Evolutionary conservation across 2,329 filamentous ascomycete genomes (phyloP).

Genomic region (Cladosporium cucumerinum): DNA sequence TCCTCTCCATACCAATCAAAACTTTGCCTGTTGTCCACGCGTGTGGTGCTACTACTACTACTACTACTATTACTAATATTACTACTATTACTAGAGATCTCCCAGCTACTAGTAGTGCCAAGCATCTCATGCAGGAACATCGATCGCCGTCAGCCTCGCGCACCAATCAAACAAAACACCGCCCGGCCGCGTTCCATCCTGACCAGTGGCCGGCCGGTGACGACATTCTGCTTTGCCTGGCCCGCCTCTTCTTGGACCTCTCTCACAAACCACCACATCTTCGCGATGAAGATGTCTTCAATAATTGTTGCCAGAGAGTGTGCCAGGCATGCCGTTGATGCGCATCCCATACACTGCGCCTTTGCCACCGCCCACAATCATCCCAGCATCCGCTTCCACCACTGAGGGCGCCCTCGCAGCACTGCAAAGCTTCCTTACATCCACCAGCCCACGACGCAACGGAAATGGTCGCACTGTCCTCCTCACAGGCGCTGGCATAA

Average conservation of each 20-base stretch:
- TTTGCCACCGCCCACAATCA: slow-evolving; percentile 69
- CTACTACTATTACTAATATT: too few species aligned
- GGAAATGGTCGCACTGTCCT: slow-evolving; percentile 59
- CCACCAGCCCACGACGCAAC: slow-evolving; percentile 43
- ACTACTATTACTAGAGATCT: neutral
- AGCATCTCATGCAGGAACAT: slow-evolving; percentile 9
- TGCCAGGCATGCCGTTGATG: slow-evolving; percentile 49
- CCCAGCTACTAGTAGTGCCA: slow-evolving; percentile 1
- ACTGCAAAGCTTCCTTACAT: slow-evolving; percentile 70
- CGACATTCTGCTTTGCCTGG: slow-evolving; percentile 9
- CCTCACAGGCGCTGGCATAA: slow-evolving; percentile 83
- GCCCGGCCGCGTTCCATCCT: neutral
- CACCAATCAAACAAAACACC: slow-evolving; percentile 1
- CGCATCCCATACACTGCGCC: slow-evolving; percentile 88
- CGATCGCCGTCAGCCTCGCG: slow-evolving; percentile 4
- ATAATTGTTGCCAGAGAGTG: neutral
- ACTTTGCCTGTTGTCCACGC: neutral
- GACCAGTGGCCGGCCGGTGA: slow-evolving; percentile 4
- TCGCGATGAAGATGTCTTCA: neutral
- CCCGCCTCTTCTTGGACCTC: neutral
- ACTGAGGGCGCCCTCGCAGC: slow-evolving; percentile 72
- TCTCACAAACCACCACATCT: neutral
- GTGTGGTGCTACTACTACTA: neutral
- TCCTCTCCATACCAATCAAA: neutral
- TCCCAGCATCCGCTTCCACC: slow-evolving; percentile 69